A percentile compares a stretch with the other conserved stretches of the same genome.
phyloP scores from a whole-genome alignment of 2,329 filamentous ascomycete species.

The Hymenoscyphus occultus region DNA sequence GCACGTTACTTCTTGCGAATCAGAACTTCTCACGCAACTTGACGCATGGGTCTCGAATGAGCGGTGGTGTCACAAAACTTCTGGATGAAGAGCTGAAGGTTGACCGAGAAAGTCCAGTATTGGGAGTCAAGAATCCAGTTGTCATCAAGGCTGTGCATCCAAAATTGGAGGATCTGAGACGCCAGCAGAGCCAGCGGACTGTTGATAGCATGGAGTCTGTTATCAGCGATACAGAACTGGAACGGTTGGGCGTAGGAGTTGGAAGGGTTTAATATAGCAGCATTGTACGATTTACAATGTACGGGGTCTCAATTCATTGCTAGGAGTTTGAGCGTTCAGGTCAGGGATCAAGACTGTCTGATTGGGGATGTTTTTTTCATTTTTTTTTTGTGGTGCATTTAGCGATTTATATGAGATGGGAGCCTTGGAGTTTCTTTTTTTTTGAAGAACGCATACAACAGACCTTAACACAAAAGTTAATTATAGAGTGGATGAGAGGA shows the following conservation, averaged over 20 bases:
- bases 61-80: background rate
- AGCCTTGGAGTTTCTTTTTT: background rate
- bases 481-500: background rate
- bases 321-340: background rate
- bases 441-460: background rate
- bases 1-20: background rate
- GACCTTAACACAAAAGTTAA: background rate
- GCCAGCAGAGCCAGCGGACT: background rate
- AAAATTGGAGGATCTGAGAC: background rate
- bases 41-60: background rate
- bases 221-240: background rate
- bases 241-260: background rate
- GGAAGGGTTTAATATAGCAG: background rate
- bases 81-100: constrained; percentile 3
- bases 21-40: background rate
- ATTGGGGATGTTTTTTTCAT: background rate
- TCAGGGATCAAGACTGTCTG: background rate
- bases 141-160: background rate
- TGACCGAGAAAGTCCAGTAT: constrained; percentile 2
- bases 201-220: background rate
- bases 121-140: constrained; percentile 1
- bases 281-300: background rate
- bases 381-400: no score
- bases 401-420: background rate
- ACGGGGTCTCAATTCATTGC: background rate